Evolutionary conservation across 1,284 basidiomycete species (phyloP).

Genomic region (Irpex sp.): DNA sequence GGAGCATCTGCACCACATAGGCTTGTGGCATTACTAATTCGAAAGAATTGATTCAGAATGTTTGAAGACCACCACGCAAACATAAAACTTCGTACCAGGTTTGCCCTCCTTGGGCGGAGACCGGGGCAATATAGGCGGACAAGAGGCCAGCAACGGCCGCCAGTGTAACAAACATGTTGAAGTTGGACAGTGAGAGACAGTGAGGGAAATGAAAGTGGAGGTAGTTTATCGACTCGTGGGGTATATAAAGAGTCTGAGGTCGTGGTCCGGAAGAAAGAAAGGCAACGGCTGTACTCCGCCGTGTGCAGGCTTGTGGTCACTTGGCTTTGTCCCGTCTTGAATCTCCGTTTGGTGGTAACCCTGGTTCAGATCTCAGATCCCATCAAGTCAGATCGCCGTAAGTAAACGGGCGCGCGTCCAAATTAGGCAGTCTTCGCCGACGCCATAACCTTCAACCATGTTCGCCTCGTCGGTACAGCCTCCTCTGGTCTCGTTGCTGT

Average conservation of each 20-base stretch:
- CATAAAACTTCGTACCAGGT: constrained; percentile 12
- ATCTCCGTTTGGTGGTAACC: background rate
- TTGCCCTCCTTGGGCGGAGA: constrained; percentile 18
- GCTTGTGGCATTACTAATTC: constrained; percentile 44
- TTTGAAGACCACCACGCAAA: background rate
- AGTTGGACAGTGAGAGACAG: background rate
- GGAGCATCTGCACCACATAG: constrained; percentile 54
- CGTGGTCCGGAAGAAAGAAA: background rate
- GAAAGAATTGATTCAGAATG: background rate
- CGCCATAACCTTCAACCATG: constrained; percentile 15
- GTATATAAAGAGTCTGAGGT: background rate
- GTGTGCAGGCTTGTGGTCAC: background rate
- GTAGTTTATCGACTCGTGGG: background rate
- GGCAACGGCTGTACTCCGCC: background rate
- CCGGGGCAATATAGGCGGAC: constrained; percentile 4
- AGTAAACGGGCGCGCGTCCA: background rate
- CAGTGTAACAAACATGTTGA: constrained; percentile 1
- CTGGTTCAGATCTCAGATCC: background rate
- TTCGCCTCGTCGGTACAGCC: constrained; percentile 43
- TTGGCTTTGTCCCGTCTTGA: background rate
- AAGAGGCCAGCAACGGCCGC: constrained; percentile 6
- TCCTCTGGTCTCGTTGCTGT: constrained; percentile 68
- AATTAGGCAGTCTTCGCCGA: background rate
- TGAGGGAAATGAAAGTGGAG: background rate
- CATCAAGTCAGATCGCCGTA: background rate